Evolutionary conservation across 352 stramenopile species (phyloP).

Genomic region (Globisporangium cederbergense): DNA sequence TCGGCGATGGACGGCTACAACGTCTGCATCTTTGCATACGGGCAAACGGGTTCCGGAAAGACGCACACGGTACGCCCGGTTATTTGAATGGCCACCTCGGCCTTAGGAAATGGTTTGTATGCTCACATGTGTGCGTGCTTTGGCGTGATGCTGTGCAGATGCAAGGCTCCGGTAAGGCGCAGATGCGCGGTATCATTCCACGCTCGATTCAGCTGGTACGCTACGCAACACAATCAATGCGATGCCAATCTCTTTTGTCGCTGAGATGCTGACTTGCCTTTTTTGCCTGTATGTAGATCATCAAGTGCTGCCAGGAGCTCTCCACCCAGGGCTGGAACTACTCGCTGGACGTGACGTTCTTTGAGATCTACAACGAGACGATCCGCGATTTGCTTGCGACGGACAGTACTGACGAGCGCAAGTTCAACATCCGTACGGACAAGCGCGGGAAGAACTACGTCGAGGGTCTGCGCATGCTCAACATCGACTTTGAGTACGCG

Average conservation of each 20-base stretch:
- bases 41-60: constrained; percentile 97
- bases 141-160: constrained; percentile 53
- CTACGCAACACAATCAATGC: not conserved
- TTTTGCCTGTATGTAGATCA: constrained; percentile 42
- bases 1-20: constrained; percentile 98
- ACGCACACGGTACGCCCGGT: constrained; percentile 85
- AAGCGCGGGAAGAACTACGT: constrained; percentile 82
- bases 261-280: not conserved
- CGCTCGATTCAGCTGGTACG: constrained; percentile 90
- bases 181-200: constrained; percentile 98
- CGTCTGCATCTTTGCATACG: constrained; percentile 98
- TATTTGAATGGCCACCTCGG: not conserved
- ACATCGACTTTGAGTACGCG: constrained; percentile 78
- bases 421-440: constrained; percentile 83
- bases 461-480: constrained; percentile 81
- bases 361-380: constrained; percentile 99
- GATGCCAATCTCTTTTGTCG: not conserved
- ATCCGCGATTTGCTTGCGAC: constrained; percentile 95
- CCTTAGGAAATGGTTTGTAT: too few species aligned
- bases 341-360: constrained; percentile 96
- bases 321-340: constrained; percentile 93
- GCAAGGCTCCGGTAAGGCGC: constrained; percentile 94
- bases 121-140: not conserved
- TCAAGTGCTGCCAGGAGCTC: constrained; percentile 66
- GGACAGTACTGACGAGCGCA: constrained; percentile 38